Base-by-base conservation (phyloP, 73 alveolate genomes). In the Paramecium biaurelia region DNA sequence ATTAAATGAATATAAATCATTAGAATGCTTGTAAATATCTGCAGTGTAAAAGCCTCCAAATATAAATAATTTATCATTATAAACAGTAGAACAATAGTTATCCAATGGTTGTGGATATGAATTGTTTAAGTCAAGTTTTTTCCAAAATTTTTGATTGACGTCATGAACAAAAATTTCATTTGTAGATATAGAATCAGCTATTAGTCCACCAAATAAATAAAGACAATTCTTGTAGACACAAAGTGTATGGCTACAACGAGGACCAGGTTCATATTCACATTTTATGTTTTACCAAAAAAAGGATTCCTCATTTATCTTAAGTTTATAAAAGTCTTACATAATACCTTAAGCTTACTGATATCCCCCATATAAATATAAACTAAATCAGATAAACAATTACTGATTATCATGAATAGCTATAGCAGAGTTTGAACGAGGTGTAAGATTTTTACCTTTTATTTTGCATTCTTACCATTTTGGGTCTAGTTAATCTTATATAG, bases 391-490 rank as follows among this genome's bases (percentile, higher is more conserved):
- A 41, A 86, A 63, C 0, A 63, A 67, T 20, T 86, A 86, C 93
- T 34, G 9, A 20, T 76, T 63, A 15, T 63, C 32, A 7, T 35
- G 70, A 7, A 68, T 35, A 9, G 79, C 59, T 6, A 86, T 86
- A 1, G 88, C 84, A 11, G 89, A 86, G 14, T 76, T 6, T 21
- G 93, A 34, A 23, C 93, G 63, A 32, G 72, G 68, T 5, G 32
- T 21, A 9, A 67, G 41, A 35, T 86, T 86, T 38, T 76, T 58
- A 23, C 59, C 85, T 8, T 11, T 11, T 5, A 86, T 38, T 38
- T 86, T 86, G 34, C 87, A 86, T 86, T 86, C 93, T 24, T 43
- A 32, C 93, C 93, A 86, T 86, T 86, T 86, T 12, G 93, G 88
- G 23, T 86, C 87, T 24, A 37, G 24, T 9, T 86, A 12, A 23